Evolutionary conservation across 345 rosid species (phyloP).

Genomic region (Lumnitzera racemosa): DNA sequence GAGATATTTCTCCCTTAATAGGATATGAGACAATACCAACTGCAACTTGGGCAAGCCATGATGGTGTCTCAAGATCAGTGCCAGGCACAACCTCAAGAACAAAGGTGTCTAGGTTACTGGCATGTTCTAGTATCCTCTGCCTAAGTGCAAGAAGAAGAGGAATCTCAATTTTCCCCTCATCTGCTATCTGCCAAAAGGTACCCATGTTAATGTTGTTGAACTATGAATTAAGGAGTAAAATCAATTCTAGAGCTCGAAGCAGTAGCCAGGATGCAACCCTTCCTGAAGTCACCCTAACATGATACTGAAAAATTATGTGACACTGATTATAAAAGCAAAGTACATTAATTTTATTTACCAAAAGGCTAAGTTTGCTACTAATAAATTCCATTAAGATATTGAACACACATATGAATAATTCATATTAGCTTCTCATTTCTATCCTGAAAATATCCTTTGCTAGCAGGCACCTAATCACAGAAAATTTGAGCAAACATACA

Average conservation of each 20-base stretch:
- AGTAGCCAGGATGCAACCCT: not conserved
- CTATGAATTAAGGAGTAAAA: constrained; percentile 1
- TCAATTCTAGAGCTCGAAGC: not conserved
- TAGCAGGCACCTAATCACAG: not conserved
- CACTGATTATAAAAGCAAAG: too few species aligned
- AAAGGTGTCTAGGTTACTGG: constrained; percentile 56
- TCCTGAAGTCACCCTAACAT: not conserved
- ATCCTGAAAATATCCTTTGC: constrained; percentile 1
- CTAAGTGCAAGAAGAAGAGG: constrained; percentile 70
- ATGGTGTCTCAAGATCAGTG: constrained; percentile 49
- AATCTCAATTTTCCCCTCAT: constrained; percentile 49
- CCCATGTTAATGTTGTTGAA: constrained; percentile 8
- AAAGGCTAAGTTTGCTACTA: not conserved
- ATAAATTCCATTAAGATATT: not conserved
- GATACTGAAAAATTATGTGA: too few species aligned
- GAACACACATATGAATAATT: too few species aligned
- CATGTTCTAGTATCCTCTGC: constrained; percentile 64
- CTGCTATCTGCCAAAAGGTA: constrained; percentile 40
- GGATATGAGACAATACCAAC: constrained; percentile 61
- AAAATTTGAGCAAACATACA: not conserved
- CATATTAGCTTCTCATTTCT: too few species aligned
- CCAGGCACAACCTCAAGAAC: constrained; percentile 51
- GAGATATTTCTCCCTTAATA: constrained; percentile 25
- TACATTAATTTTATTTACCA: too few species aligned
- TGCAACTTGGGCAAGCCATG: constrained; percentile 69